Percentiles rank a stretch among this genome's conserved stretches.
Evolutionary conservation across 2,329 filamentous ascomycete species (phyloP).

Genomic region (Delphinella strobiligena): DNA sequence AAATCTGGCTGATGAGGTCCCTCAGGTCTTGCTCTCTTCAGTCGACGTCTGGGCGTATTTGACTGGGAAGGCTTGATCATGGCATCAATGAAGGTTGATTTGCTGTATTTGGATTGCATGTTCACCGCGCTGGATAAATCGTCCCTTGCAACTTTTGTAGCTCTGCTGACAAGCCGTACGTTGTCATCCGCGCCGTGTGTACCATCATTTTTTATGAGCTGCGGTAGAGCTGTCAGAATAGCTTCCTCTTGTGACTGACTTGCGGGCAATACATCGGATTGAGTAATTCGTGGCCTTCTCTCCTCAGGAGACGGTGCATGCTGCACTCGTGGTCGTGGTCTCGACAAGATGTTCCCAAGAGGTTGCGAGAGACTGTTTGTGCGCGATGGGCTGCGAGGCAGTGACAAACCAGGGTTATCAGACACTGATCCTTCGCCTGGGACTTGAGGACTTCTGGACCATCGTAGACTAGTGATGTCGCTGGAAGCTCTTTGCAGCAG

Average conservation of each 20-base stretch:
- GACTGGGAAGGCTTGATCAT: slow-evolving; percentile 8
- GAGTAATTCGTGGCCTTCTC: not conserved
- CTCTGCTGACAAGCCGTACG: not conserved
- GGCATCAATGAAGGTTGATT: slow-evolving; percentile 8
- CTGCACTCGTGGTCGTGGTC: not conserved
- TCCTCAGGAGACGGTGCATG: not conserved
- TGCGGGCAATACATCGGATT: not conserved
- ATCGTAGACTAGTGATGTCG: slow-evolving; percentile 16
- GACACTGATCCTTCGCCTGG: slow-evolving; percentile 14
- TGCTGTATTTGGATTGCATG: not conserved
- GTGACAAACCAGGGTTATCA: slow-evolving; percentile 22
- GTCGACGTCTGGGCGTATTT: slow-evolving; percentile 7
- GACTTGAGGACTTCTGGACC: not conserved
- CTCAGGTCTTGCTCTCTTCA: slow-evolving; percentile 8
- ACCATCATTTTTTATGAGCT: not conserved
- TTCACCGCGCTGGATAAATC: not conserved
- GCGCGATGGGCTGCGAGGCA: slow-evolving; percentile 21
- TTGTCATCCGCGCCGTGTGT: not conserved
- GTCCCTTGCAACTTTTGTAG: not conserved
- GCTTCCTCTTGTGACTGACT: not conserved
- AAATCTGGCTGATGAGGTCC: slow-evolving; percentile 5
- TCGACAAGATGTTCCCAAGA: not conserved
- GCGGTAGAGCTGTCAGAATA: not conserved
- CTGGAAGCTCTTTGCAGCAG: slow-evolving; percentile 20
- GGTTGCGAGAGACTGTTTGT: not conserved